These are phyloP conservation scores for Domatiomyces globalis DNA, from an alignment of 2,329 filamentous ascomycete species.

Conservation along the genomic window DNA sequence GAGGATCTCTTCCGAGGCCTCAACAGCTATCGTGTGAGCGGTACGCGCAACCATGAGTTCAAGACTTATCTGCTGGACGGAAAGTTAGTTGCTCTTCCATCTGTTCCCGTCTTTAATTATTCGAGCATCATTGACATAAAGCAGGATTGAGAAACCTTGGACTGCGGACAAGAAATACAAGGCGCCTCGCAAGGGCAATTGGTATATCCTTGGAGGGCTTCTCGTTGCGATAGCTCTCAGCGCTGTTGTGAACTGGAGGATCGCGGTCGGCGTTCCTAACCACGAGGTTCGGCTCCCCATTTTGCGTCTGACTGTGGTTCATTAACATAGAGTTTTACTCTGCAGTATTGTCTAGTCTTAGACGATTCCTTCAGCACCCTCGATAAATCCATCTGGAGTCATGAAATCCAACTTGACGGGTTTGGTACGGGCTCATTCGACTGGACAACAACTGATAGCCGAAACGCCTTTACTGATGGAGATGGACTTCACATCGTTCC, in stretches of 20 bases:
- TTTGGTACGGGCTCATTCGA: conserved; percentile 40
- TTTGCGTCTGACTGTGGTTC: conserved; percentile 6
- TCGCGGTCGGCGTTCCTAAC: conserved; percentile 10
- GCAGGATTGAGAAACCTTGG: conserved; percentile 11
- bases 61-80: conserved; percentile 10
- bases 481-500: conserved; percentile 43
- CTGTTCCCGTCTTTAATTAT: conserved; percentile 4
- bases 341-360: conserved; percentile 45
- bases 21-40: conserved; percentile 9
- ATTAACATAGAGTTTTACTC: conserved; percentile 5
- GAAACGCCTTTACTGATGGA: conserved; percentile 36
- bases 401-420: conserved; percentile 35
- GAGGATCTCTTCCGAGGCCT: conserved; percentile 8
- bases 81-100: conserved; percentile 10
- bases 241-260: conserved; percentile 11
- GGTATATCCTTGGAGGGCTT: conserved; percentile 10
- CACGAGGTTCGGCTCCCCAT: conserved; percentile 10
- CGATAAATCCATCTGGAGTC: conserved; percentile 32
- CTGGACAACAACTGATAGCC: conserved; percentile 38
- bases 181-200: conserved; percentile 10
- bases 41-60: conserved; percentile 9
- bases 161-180: conserved; percentile 11
- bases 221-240: conserved; percentile 10
- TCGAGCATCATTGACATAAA: conserved; percentile 9
- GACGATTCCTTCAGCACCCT: conserved; percentile 37